Conservation (phyloP, 768 basidiomycete species). For the Suillus weaverae region DNA sequence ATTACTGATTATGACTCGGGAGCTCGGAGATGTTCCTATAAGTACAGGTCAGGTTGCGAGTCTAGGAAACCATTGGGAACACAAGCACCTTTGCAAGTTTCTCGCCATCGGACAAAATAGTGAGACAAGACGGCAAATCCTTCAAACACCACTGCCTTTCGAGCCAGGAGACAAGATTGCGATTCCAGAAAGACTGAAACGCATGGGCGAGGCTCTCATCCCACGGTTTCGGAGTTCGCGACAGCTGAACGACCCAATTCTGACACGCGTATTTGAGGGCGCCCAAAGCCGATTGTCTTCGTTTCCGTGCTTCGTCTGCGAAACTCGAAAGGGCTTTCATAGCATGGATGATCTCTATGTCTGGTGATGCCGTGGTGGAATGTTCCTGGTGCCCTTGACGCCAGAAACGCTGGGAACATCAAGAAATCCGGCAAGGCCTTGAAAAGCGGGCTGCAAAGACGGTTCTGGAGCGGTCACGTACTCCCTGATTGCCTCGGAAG, state of each 20-base stretch:
- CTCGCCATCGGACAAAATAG: neutral
- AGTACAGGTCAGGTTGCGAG: neutral
- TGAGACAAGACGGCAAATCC: neutral
- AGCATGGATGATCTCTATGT: neutral
- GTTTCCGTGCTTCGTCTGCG: neutral
- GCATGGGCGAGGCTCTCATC: neutral
- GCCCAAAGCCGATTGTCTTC: neutral
- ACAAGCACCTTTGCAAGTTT: neutral
- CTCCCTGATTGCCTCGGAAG: neutral
- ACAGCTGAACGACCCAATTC: neutral
- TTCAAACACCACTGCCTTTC: neutral
- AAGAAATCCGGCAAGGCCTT: neutral
- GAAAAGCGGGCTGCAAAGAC: neutral
- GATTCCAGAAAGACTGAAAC: neutral
- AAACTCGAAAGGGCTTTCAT: neutral
- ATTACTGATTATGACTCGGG: neutral
- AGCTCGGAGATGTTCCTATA: neutral
- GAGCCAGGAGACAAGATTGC: neutral
- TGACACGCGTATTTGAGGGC: neutral
- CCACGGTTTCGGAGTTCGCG: neutral
- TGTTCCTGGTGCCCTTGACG: neutral
- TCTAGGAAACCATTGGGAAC: neutral
- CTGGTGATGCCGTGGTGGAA: neutral
- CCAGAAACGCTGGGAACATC: neutral
- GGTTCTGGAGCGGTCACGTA: neutral